Evolutionary conservation across 2,329 filamentous ascomycete genomes (phyloP), one percentile per base, ranked within the genome.

Genomic region (Arthrinium puccinioides): DNA sequence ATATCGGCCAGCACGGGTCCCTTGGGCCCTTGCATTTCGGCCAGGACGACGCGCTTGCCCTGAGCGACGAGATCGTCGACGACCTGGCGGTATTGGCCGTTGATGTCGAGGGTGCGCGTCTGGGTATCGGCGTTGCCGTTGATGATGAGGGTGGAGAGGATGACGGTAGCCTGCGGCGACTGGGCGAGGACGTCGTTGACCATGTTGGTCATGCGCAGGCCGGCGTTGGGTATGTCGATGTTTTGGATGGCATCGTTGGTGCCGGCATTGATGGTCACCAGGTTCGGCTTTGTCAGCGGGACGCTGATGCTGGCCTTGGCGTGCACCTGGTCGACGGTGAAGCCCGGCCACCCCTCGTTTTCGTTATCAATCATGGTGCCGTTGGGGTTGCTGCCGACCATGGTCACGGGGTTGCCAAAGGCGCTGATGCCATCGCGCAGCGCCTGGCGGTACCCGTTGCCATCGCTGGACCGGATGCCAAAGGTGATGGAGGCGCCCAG

Each of bases 401-500:
- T 60, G 39, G 55, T 51, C n/a, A 61, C 54, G 6, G 44, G 13
- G 39, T 58, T 54, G 9, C 57, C 58, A 28, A 47, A 37, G 2
- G 37, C 32, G 9, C 46, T 42, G 13, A 69, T 52, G 36, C 54
- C 39, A 25, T 62, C 50, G 11, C 55, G 54, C 9, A 70, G 54
- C 20, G 36, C 30, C 31, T 59, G 43, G 8, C 61, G 55, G 47
- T 62, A 64, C 13, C 61, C 61, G 32, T 62, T 62, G 9, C 53
- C 54, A 39, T 57, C 49, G 9, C 38, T 47, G 1, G 60, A 62
- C 2, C 37, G 46, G 19, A 47, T 43, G 14, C 62, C 61, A 38
- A 52, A 57, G 6, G 59, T 62, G 40, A 64, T 57, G 27, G 60
- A 61, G 24, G 59, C 61, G 11, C 62, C 61, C 2, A 65, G 48